Evolutionary conservation across 768 basidiomycete genomes (phyloP), one percentile per base, ranked within the genome.

Genomic region (Psilocybe cyanescens): DNA sequence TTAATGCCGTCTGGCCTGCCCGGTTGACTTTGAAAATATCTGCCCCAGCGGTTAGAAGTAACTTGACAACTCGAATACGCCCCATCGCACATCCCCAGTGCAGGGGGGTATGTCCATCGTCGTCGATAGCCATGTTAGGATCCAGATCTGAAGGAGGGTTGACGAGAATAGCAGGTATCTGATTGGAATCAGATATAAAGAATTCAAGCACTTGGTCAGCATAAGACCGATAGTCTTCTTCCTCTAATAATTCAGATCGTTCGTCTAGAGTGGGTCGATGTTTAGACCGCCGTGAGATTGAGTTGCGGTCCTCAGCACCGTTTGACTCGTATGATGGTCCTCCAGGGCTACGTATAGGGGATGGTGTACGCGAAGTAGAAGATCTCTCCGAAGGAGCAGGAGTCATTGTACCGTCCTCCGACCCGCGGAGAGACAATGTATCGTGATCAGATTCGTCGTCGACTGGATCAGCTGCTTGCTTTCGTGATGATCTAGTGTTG

Each of bases 31-130:
- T 90, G 82, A 97, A 99, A 65, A 97, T 94, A 72, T 98, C 95
- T 12, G 97, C 97, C 17, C 96, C 95, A 3, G 96, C 92, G 0
- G 94, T 91, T 45, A 99, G 82, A 29, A 99, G 83, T 7, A 98
- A 82, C 72, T 98, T 98, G 68, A 99, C 95, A 63, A 99, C 91
- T 35, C 97, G 89, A 58, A 98, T 89, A 45, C 97, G 91, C 31
- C 97, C 97, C 97, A 99, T 98, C 9, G 97, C 97, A 69, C 94
- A 96, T 3, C 96, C 97, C 97, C 97, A 99, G 68, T 99, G 97
- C 12, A 99, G 78, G 19, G 97, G 88, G 0, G 96, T 97, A 72
- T 99, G 97, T 0, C 94, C 95, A 71, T 99, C 97, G 64, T 99
- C 97, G 77, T 99, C 97, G 63, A 99, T 99, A 35, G 90, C 88